Evolutionary conservation across 805 yeast species (phyloP).

Genomic region (Metschnikowia anglica): DNA sequence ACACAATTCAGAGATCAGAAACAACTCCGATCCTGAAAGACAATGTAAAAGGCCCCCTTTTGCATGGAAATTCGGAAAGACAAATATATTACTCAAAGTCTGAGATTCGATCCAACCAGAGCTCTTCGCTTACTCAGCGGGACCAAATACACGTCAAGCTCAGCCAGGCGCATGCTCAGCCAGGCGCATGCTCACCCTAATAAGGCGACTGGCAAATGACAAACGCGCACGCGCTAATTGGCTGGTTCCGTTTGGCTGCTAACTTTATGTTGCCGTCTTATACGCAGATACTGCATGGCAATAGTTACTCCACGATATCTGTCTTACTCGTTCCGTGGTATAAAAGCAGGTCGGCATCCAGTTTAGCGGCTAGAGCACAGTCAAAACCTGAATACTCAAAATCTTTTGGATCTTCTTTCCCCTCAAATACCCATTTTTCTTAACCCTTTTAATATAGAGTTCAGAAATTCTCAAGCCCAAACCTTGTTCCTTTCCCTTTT

Average conservation of each 20-base stretch:
- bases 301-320: constrained; percentile 4
- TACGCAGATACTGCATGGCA: neutral
- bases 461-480: neutral
- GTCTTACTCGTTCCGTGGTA: neutral
- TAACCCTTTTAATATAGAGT: neutral
- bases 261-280: neutral
- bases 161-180: neutral
- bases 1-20: too few relatives aligned
- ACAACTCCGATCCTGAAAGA: too few relatives aligned
- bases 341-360: neutral
- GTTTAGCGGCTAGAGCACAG: too few relatives aligned
- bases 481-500: neutral
- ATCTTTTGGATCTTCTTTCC: too few relatives aligned
- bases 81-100: too few relatives aligned
- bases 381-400: neutral
- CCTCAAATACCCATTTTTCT: neutral
- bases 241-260: neutral
- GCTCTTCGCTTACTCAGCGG: too few relatives aligned
- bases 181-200: neutral
- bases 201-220: neutral
- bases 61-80: too few relatives aligned
- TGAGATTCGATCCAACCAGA: too few relatives aligned
- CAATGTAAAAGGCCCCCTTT: too few relatives aligned
- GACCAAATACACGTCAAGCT: constrained; percentile 33
- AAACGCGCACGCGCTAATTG: neutral